Conservation (phyloP, 2,329 filamentous ascomycete genomes). For the Dactylellina leptospora region DNA sequence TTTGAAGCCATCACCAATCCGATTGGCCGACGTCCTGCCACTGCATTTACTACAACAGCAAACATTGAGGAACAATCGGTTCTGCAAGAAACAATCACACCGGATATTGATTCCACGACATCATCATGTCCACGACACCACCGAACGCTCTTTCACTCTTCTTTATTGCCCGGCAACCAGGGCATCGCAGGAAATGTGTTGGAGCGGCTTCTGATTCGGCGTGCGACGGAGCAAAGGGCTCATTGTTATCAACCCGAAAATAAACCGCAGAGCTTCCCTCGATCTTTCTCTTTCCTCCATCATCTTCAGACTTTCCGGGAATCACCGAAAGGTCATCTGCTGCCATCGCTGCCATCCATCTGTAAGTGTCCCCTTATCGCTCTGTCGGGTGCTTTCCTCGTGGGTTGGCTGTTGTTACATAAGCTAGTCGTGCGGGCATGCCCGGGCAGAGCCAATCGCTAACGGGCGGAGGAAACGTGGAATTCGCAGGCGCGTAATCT, state of each 20-base stretch:
- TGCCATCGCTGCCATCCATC: not conserved
- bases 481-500: conserved; percentile 47
- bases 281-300: not conserved
- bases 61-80: too few relatives aligned
- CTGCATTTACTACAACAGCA: too few relatives aligned
- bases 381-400: not conserved
- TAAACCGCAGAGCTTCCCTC: conserved; percentile 1
- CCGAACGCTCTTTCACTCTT: too few relatives aligned
- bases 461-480: conserved; percentile 14
- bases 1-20: too few relatives aligned
- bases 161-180: too few relatives aligned
- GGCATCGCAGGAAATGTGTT: not conserved
- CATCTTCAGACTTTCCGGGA: too few relatives aligned
- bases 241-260: not conserved
- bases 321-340: too few relatives aligned
- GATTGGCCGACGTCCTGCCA: too few relatives aligned
- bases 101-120: too few relatives aligned
- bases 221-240: not conserved
- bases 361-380: not conserved
- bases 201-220: not conserved
- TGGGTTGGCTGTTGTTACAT: not conserved
- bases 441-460: conserved; percentile 29
- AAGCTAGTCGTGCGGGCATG: too few relatives aligned
- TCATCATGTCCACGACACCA: too few relatives aligned
- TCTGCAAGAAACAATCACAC: too few relatives aligned